Evolutionary conservation across 352 stramenopile species (phyloP), one percentile per base, ranked within the genome.

Genomic region (Plasmopara viticola): DNA sequence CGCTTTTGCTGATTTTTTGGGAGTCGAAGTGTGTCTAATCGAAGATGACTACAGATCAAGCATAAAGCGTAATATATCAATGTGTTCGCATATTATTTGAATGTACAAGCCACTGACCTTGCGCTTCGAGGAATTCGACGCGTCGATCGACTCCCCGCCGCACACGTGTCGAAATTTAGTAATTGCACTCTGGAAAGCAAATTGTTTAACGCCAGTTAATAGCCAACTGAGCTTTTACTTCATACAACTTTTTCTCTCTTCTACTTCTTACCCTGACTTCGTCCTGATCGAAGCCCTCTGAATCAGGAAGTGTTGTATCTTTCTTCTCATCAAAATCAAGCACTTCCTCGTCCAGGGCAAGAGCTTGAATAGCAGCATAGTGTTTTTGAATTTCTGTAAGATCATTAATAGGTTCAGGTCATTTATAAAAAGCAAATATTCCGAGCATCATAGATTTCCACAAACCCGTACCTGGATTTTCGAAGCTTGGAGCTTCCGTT

Each of bases 371-470:
- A 13, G 64, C 84, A 30, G 83, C 70, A 45, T 91, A 93, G 51
- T 93, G 83, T 44, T 93, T 93, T 60, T 93, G 83, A 25, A 93
- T 64, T 48, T 91, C 83, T 92, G 18, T 9, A 20, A 48, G 33
- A 56, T 8, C 33, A 49, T 18, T 38, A 5, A 7, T 1, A 43
- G 29, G 48, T 28, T 50, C 4, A 56, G 35, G 3, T 25, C 20
- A 25, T 3, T 25, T 25, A 25, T 25, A 25, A 3, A 25, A 25
- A 25, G 20, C 20, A 25, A 1, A 3, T 25, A 25, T 3, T 25
- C 20, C 20, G 20, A 25, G 20, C 20, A 25, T 25, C 20, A 57
- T 56, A 34, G 12, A 10, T 5, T 14, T 20, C 9, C 15, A 15
- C 15, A 9, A 34, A 44, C 47, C 44, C 34, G 10, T 31, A 87